Base-by-base conservation (phyloP, 2,329 filamentous ascomycete species). In the Mycogone perniciosa region DNA sequence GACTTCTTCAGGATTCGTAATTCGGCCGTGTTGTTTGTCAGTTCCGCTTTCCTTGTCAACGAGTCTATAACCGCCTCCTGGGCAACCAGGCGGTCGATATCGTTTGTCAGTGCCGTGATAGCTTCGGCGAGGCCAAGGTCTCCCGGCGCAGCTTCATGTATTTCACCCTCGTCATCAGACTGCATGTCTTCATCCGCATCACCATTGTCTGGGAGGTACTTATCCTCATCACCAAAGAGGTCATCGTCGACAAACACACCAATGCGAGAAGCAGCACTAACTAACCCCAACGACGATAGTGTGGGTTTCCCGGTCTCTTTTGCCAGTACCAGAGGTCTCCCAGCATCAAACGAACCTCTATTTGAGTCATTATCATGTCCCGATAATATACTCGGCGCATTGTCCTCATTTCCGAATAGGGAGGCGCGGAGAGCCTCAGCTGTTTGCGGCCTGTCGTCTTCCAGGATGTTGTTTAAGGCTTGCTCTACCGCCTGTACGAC, bases 11-110 rank as follows among this genome's bases (percentile, higher is more conserved):
- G 69, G 55, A 99, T 97, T 33, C 93, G 81, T 47, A 99, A 68
- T 67, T 99, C 93, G 2, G 92, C 89, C 10, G 86, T 90, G 64
- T 99, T 99, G 66, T 99, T 99, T 2, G 93, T 99, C 47, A 99
- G 74, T 66, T 99, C 93, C 0, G 95, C 93, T 69, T 99, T 99
- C 51, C 88, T 83, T 3, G 89, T 93, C 52, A 99, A 72, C 1
- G 92, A 95, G 60, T 96, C 89, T 13, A 99, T 83, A 13, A 99
- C 88, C 2, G 87, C 86, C 59, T 96, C 89, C 68, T 99, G 93
- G 3, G 90, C 84, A 7, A 81, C 79, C 13, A 99, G 76, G 57
- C 90, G 88, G 61, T 96, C 90, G 55, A 99, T 96, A 57, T 97
- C 91, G 45, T 85, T 84, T 0, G 86, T 89, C n/a, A 99, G 76